These are phyloP conservation scores for Ogataea nakhonphanomensis DNA, from an alignment of 805 yeast species.

Conservation along the genomic window DNA sequence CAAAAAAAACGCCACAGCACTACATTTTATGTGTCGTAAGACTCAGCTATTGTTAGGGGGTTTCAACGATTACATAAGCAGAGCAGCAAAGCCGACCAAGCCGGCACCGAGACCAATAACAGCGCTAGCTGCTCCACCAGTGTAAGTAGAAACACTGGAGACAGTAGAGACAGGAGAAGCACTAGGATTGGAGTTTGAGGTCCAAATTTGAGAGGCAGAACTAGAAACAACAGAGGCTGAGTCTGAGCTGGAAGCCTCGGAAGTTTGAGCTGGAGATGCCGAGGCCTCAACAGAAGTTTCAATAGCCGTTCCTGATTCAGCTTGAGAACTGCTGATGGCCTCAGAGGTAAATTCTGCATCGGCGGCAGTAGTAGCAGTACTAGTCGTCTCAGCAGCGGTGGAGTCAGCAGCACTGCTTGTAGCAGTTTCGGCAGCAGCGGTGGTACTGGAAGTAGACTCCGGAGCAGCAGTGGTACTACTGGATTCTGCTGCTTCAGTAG, in stretches of 20 bases:
- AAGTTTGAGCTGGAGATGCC: too few species aligned
- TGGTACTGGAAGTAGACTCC: conserved; percentile 10
- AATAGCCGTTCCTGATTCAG: background rate
- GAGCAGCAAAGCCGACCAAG: conserved; percentile 19
- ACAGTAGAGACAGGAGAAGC: background rate
- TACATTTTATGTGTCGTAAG: background rate
- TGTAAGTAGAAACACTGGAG: conserved; percentile 4
- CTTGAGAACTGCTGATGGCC: conserved; percentile 1
- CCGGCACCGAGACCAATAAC: conserved; percentile 23
- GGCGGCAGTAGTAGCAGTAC: conserved; percentile 16
- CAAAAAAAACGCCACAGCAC: conserved; percentile 3
- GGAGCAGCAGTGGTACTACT: conserved; percentile 7
- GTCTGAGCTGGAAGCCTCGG: too few species aligned
- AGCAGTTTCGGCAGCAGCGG: conserved; percentile 15
- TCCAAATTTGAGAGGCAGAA: background rate
- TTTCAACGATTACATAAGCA: conserved; percentile 15
- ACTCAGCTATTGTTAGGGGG: too few species aligned
- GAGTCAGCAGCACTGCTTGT: conserved; percentile 18
- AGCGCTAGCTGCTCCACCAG: conserved; percentile 17
- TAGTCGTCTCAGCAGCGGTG: conserved; percentile 12
- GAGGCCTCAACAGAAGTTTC: conserved; percentile 1
- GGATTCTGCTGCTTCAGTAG: conserved; percentile 8
- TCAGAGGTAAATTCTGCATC: background rate
- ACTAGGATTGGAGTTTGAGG: background rate
- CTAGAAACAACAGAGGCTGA: too few species aligned